Base-by-base conservation (phyloP, 78 protist genomes). In the Polysphondylium violaceum region DNA sequence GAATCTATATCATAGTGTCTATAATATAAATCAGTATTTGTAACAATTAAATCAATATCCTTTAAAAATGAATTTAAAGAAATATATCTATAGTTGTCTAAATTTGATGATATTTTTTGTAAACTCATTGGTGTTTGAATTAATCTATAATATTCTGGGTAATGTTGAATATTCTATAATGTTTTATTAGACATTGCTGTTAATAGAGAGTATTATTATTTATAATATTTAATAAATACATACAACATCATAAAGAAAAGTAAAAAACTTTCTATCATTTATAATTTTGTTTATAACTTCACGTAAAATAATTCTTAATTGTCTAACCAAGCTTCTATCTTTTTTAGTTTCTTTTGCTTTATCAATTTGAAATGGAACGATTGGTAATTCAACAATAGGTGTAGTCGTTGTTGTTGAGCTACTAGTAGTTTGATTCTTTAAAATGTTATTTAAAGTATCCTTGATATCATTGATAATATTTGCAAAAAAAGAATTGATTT, bases 91-190 rank as follows among this genome's bases (percentile, higher is more conserved):
- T 51, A 63, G 4, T 41, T 29, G 3, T 89, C 94, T n/a, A 89
- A 58, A 25, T 56, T 53, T 29, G 64, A 43, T 40, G 87, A 75
- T 8, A 89, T 77, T 7, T 35, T 44, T 19, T n/a, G 40, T 2
- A 89, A 9, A 60, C 87, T 72, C 77, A 89, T 74, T 38, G 94
- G 94, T 31, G 38, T 40, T 56, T 89, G 53, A 29, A 89, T 79
- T n/a, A 64, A 33, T 35, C 77, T 88, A 72, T 89, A 89, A 65
- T 74, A 89, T 71, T 68, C 87, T 71, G 94, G 90, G 36, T 27
- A 56, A 44, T 65, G 59, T 51, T 76, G 61, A 41, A 61, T 14
- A 75, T 59, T 86, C 81, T 86, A 40, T 14, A 9, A 17, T 47
- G 11, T 47, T 17, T 19, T 56, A 56, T 19, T 21, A 56, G 21